Evolutionary conservation across 2,329 filamentous ascomycete genomes (phyloP).

Genomic region (Arthrobotrys conoides): DNA sequence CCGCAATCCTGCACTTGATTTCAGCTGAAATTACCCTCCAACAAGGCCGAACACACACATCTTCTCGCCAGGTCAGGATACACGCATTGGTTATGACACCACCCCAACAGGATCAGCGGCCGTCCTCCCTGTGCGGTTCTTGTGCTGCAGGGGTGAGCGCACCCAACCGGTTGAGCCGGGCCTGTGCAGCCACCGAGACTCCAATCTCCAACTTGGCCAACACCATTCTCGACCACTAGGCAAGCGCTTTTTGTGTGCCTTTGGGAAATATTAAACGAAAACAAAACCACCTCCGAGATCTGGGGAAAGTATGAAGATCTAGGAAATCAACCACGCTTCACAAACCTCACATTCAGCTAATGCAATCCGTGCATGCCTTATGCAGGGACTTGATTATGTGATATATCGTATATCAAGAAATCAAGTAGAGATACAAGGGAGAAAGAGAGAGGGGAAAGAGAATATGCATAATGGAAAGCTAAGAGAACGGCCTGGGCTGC

Average conservation of each 20-base stretch:
- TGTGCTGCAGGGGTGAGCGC: constrained; percentile 27
- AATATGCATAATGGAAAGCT: no score
- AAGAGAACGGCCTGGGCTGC: neutral
- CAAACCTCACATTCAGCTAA: constrained; percentile 16
- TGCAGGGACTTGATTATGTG: constrained; percentile 60
- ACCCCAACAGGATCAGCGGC: constrained; percentile 38
- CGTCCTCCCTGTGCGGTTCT: constrained; percentile 30
- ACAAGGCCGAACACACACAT: constrained; percentile 34
- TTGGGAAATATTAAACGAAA: constrained; percentile 59
- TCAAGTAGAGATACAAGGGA: neutral
- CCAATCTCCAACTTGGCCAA: constrained; percentile 53
- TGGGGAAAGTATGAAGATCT: constrained; percentile 56
- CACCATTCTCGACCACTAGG: constrained; percentile 30
- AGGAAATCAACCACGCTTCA: constrained; percentile 17
- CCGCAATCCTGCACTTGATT: constrained; percentile 20
- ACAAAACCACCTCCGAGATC: constrained; percentile 41
- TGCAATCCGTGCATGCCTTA: constrained; percentile 38
- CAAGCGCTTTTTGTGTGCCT: constrained; percentile 17
- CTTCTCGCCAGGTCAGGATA: constrained; percentile 15
- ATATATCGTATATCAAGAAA: constrained; percentile 35
- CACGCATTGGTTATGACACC: constrained; percentile 31
- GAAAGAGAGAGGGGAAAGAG: neutral
- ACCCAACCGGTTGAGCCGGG: constrained; percentile 31
- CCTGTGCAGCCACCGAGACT: constrained; percentile 41
- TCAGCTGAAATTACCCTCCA: constrained; percentile 57